These are phyloP conservation scores for Monilinia vaccinii-corymbosi DNA, from an alignment of 2,329 filamentous ascomycete genomes.

Conservation along the genomic window DNA sequence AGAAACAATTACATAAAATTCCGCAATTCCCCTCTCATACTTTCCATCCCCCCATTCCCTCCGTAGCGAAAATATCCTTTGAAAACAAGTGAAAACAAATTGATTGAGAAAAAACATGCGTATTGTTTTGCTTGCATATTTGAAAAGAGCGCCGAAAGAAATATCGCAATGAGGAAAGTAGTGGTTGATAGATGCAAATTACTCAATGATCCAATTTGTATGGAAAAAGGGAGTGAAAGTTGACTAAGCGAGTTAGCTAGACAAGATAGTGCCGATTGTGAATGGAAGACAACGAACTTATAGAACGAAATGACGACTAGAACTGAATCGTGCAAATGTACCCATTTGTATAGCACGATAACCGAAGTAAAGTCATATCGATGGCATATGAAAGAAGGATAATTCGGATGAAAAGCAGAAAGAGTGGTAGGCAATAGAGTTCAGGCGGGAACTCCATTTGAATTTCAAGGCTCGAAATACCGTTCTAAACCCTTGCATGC, in stretches of 20 bases:
- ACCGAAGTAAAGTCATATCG: not conserved
- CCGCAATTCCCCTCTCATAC: not conserved
- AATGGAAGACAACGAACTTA: not conserved
- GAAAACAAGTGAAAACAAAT: too few relatives aligned
- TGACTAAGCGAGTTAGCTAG: not conserved
- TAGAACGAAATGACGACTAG: not conserved
- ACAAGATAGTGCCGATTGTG: not conserved
- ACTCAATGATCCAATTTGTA: too few relatives aligned
- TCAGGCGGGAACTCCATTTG: not conserved
- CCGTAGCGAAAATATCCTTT: not conserved
- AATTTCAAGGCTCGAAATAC: too few relatives aligned
- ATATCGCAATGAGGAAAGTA: not conserved
- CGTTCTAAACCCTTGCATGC: not conserved
- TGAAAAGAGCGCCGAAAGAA: too few relatives aligned
- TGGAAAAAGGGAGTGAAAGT: not conserved
- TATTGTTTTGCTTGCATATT: too few relatives aligned
- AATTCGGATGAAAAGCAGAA: not conserved
- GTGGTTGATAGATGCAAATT: not conserved
- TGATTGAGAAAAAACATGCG: too few relatives aligned
- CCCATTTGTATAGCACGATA: not conserved
- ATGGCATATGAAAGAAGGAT: not conserved
- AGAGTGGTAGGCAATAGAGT: not conserved
- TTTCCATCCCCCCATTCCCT: not conserved
- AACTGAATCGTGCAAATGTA: not conserved
- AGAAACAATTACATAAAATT: not conserved